These are phyloP conservation scores for Ustilago hordei DNA, from an alignment of 1,284 basidiomycete species.

Conservation along the genomic window DNA sequence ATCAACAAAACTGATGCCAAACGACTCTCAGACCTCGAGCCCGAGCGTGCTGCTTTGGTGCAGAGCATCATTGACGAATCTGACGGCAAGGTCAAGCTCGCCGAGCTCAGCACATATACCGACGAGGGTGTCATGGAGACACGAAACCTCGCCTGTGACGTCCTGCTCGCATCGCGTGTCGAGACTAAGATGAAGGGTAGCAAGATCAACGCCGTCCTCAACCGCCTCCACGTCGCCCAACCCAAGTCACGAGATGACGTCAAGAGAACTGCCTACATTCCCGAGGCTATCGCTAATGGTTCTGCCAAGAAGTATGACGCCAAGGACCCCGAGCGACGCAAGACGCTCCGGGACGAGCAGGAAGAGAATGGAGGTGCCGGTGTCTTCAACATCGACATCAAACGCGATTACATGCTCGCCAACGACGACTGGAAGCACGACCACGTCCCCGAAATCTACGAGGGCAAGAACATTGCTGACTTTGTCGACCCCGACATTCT, in stretches of 20 bases:
- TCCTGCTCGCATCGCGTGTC: constrained; percentile 64
- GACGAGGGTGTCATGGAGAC: constrained; percentile 68
- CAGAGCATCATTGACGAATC: constrained; percentile 61
- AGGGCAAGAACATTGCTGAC: constrained; percentile 98
- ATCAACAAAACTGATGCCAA: constrained; percentile 68
- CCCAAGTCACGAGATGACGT: constrained; percentile 66
- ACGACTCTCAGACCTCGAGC: constrained; percentile 61
- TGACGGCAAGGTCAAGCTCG: constrained; percentile 61
- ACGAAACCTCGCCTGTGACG: constrained; percentile 66
- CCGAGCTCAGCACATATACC: constrained; percentile 68
- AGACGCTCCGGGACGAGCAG: constrained; percentile 66
- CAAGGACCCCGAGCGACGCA: constrained; percentile 62
- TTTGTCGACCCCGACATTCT: constrained; percentile 99
- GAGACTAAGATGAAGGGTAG: constrained; percentile 66
- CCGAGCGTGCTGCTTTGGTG: constrained; percentile 59
- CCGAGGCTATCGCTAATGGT: constrained; percentile 56
- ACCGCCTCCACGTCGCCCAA: constrained; percentile 66
- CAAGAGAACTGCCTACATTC: constrained; percentile 61
- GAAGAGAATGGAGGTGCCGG: constrained; percentile 68
- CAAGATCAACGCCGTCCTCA: constrained; percentile 67
- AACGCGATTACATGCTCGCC: constrained; percentile 86
- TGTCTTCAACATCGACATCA: constrained; percentile 68
- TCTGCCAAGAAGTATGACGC: constrained; percentile 62
- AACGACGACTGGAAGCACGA: constrained; percentile 97
- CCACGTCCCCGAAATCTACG: constrained; percentile 92